Conservation (phyloP, 2,329 filamentous ascomycete genomes). For the Penicillium vulpinum region DNA sequence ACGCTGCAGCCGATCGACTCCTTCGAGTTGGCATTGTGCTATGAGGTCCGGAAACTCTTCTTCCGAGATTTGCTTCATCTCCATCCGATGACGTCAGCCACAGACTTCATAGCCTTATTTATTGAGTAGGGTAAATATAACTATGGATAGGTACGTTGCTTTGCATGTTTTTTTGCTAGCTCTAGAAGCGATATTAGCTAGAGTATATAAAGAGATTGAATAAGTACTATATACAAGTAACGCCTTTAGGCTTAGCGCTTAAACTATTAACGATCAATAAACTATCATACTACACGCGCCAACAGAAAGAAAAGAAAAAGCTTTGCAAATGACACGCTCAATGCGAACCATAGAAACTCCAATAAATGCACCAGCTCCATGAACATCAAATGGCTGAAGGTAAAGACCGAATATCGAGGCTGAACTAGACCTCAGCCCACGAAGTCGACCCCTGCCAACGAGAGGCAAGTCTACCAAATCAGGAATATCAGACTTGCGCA, state of each 20-base stretch:
- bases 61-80: slow-evolving; percentile 3
- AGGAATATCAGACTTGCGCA: neutral
- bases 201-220: neutral
- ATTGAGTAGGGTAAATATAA: neutral
- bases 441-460: neutral
- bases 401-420: neutral
- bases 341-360: slow-evolving; percentile 5
- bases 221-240: neutral
- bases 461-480: neutral
- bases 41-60: slow-evolving; percentile 4
- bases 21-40: slow-evolving; percentile 21
- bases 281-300: neutral
- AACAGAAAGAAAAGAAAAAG: neutral
- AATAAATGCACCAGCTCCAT: neutral
- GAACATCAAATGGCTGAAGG: neutral
- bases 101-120: neutral
- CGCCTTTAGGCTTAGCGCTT: neutral
- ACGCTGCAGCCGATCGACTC: slow-evolving; percentile 32
- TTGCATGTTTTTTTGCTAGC: too few relatives aligned
- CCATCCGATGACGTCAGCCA: slow-evolving; percentile 5
- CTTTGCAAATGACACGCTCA: neutral
- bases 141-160: too few relatives aligned
- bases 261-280: neutral
- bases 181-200: neutral
- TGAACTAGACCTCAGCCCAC: neutral